Conservation (phyloP, 441 rosid species). For the Erodium texanum region DNA sequence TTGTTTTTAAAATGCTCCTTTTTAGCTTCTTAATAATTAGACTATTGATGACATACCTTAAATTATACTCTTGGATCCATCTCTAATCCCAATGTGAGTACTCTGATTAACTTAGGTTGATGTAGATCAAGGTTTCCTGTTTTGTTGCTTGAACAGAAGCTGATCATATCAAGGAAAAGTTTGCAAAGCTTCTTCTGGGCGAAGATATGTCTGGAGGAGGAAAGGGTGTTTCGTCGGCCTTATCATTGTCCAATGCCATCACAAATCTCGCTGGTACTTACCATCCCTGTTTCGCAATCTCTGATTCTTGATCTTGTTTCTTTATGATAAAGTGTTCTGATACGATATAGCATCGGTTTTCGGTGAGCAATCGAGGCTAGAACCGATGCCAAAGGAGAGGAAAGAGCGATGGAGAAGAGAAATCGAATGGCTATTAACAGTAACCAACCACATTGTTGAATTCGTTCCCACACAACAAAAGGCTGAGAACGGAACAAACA, state of each 20-base stretch:
- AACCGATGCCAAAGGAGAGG: conserved; percentile 68
- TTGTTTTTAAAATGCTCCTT: no score
- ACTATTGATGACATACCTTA: no score
- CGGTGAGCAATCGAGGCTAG: conserved; percentile 66
- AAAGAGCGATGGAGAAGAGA: conserved; percentile 81
- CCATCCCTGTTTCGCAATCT: no score
- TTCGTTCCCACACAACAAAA: conserved; percentile 69
- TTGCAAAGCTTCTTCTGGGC: conserved; percentile 79
- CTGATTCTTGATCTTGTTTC: background rate
- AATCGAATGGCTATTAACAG: conserved; percentile 73
- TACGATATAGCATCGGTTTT: conserved; percentile 52
- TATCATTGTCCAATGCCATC: conserved; percentile 86
- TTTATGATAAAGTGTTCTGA: no score
- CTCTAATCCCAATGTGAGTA: no score
- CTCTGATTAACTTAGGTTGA: no score
- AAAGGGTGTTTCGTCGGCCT: conserved; percentile 88
- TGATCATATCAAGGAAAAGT: conserved; percentile 79
- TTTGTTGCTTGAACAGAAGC: conserved; percentile 49
- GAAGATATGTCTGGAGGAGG: conserved; percentile 99
- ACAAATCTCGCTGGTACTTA: conserved; percentile 94
- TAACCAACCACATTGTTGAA: conserved; percentile 77
- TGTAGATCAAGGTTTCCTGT: no score
- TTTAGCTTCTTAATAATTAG: no score
- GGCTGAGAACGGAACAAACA: conserved; percentile 54
- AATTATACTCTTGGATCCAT: no score